phyloP scores from a whole-genome alignment of 805 yeast genomes.

The Suhomyces xylopsoci region DNA sequence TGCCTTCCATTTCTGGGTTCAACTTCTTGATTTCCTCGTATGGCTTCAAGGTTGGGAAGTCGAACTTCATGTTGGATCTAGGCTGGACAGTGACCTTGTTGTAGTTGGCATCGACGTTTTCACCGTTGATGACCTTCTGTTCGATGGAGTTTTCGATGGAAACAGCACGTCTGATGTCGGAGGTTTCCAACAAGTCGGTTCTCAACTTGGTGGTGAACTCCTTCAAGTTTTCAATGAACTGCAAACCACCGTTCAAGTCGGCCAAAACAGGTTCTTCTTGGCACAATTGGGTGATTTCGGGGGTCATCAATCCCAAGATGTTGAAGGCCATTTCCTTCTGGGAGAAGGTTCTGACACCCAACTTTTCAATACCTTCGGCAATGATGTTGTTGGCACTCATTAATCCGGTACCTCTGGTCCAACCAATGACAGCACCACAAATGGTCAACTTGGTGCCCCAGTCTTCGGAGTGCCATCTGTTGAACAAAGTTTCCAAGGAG shows the following conservation, averaged over 20 bases:
- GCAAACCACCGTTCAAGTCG: constrained; percentile 98
- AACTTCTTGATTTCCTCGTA: constrained; percentile 67
- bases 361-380: constrained; percentile 94
- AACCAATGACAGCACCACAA: constrained; percentile 98
- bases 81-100: constrained; percentile 78
- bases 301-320: constrained; percentile 88
- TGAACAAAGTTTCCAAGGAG: constrained; percentile 91
- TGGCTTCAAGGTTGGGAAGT: constrained; percentile 84
- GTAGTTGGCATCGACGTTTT: constrained; percentile 81
- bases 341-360: constrained; percentile 96
- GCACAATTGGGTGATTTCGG: constrained; percentile 78
- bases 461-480: constrained; percentile 98
- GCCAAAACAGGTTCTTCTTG: constrained; percentile 96
- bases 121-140: constrained; percentile 81
- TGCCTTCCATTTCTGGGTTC: constrained; percentile 78
- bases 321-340: constrained; percentile 99
- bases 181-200: constrained; percentile 68
- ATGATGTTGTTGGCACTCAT: constrained; percentile 96
- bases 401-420: constrained; percentile 99
- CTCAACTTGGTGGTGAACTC: constrained; percentile 80
- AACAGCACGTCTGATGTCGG: constrained; percentile 94
- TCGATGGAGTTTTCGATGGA: constrained; percentile 91
- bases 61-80: constrained; percentile 90
- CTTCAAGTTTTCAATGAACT: constrained; percentile 86
- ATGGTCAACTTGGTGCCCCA: constrained; percentile 93